Evolutionary conservation across 2,329 filamentous ascomycete genomes (phyloP), one percentile per base, ranked within the genome.

Genomic region (Pseudogymnoascus sp.): DNA sequence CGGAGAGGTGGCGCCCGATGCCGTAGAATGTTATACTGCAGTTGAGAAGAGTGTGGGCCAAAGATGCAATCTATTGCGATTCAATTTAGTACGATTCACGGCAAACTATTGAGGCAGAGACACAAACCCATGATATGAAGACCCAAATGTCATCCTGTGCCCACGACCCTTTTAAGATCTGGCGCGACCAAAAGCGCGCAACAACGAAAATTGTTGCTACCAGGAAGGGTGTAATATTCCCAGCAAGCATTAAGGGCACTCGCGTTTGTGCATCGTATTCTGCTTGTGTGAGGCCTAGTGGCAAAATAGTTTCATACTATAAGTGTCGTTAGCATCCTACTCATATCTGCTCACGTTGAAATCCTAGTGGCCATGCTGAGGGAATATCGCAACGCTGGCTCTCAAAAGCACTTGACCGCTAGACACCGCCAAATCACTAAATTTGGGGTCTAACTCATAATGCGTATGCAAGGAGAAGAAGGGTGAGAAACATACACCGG

Each of bases 81-180:
- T 8, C 4, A 18, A 4, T 31, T 54, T 4, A 54, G 47, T 18
- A 54, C 26, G 1, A 16, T 4, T 54, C 8, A 14, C 7, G 23
- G n/a, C 8, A 31, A 31, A 31, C 47, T 12, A 6, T 31, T 2
- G 26, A 54, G 23, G 47, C 45, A 31, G 47, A 54, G 26, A 23
- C 10, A 47, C 57, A 2, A 45, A 68, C 67, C 65, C 65, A 68
- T 45, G 67, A 61, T 18, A 64, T 61, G n/a, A 62, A 26, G 45
- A 68, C 66, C 31, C 64, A 61, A 4, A 62, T 64, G 31, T 68
- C 67, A 63, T 68, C 67, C 12, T 16, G 16, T 4, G 64, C 65
- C 65, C 65, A 68, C 8, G 61, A 66, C 5, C 59, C 47, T 12
- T 62, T 64, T 12, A 68, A 54, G 21, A 68, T 60, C 21, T 37